Conservation (phyloP, 1,284 basidiomycete species). For the Leccinum fallax region DNA sequence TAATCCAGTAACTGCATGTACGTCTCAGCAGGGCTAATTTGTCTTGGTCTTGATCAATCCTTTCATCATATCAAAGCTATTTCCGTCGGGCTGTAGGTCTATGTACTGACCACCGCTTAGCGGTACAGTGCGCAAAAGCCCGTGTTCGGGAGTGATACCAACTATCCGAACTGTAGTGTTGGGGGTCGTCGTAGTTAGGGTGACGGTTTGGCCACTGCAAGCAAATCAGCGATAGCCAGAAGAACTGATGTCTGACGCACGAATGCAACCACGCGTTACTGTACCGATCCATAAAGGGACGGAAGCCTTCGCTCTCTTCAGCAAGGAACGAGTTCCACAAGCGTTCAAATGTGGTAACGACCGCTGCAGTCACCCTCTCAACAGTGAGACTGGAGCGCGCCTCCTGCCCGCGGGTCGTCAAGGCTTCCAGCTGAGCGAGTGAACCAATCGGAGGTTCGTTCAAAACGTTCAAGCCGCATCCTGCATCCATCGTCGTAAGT, state of each 20-base stretch:
- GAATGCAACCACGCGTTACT: constrained; percentile 85
- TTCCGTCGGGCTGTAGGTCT: constrained; percentile 90
- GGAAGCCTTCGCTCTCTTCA: constrained; percentile 60
- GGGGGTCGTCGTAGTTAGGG: constrained; percentile 51
- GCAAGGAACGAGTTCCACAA: constrained; percentile 78
- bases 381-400: constrained; percentile 49
- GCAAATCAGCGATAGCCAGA: neutral
- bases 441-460: constrained; percentile 87
- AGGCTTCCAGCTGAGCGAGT: constrained; percentile 62
- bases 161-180: constrained; percentile 70
- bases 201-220: neutral
- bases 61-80: constrained; percentile 95
- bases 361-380: constrained; percentile 76
- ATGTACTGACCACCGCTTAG: constrained; percentile 51
- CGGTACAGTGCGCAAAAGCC: constrained; percentile 82
- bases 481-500: constrained; percentile 41
- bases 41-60: constrained; percentile 80
- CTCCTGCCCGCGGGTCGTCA: constrained; percentile 35
- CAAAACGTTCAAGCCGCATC: constrained; percentile 89
- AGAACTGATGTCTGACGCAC: constrained; percentile 50
- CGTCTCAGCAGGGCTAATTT: constrained; percentile 6
- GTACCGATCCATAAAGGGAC: constrained; percentile 80
- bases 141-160: constrained; percentile 87
- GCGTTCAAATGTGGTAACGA: constrained; percentile 78
- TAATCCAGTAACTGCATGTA: neutral